These are phyloP conservation scores for Fusarium avenaceum DNA, from an alignment of 2,329 filamentous ascomycete species.

Conservation along the genomic window DNA sequence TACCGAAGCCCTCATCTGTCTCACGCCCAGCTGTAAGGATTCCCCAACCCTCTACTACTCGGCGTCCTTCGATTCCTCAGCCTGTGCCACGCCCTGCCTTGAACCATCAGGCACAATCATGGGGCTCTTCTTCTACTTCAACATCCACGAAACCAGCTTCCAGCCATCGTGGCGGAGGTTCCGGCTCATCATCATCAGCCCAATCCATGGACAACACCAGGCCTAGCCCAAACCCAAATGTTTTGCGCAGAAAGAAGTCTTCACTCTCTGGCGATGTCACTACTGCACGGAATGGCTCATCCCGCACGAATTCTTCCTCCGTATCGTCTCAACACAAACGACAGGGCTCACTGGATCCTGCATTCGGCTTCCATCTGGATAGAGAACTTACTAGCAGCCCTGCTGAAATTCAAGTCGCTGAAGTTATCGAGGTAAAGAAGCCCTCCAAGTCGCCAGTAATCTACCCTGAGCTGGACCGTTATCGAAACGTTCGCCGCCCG, in stretches of 20 bases:
- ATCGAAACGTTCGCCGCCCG: conserved; percentile 62
- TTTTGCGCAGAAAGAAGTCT: conserved; percentile 65
- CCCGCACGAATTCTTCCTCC: conserved; percentile 59
- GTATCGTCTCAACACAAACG: conserved; percentile 60
- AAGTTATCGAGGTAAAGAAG: conserved; percentile 58
- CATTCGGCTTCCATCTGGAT: conserved; percentile 56
- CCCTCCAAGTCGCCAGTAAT: conserved; percentile 61
- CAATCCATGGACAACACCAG: conserved; percentile 54
- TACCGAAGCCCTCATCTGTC: conserved; percentile 36
- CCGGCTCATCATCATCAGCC: conserved; percentile 53
- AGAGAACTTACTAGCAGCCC: conserved; percentile 60
- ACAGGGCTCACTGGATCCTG: conserved; percentile 54
- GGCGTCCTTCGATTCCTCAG: conserved; percentile 47
- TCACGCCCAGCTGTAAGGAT: conserved; percentile 41
- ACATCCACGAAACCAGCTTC: conserved; percentile 51
- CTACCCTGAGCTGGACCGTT: conserved; percentile 73
- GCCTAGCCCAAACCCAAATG: conserved; percentile 59
- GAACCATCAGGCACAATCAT: conserved; percentile 60
- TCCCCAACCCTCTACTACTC: conserved; percentile 43
- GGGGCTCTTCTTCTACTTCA: conserved; percentile 55
- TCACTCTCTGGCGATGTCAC: conserved; percentile 58
- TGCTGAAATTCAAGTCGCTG: conserved; percentile 58
- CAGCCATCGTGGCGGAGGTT: conserved; percentile 52
- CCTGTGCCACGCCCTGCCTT: conserved; percentile 45
- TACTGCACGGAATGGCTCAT: conserved; percentile 53